Conservation (phyloP, 148 eudicot species). For the Amaranthus hypochondriacus region DNA sequence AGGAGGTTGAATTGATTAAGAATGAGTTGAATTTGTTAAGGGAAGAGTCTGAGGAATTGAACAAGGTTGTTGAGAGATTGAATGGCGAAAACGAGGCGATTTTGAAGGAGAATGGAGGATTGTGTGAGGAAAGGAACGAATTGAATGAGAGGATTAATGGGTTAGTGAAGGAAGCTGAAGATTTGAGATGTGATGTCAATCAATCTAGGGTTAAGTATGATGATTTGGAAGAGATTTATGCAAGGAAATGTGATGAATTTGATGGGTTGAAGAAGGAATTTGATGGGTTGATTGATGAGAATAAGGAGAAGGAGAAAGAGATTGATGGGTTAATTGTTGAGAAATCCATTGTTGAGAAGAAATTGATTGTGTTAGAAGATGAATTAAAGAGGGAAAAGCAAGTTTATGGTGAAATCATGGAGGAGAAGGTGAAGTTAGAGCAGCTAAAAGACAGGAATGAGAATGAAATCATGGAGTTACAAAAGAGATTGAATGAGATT, state of each 20-base stretch:
- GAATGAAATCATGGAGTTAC: conserved; percentile 35
- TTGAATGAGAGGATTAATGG: conserved; percentile 24
- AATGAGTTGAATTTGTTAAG: conserved; percentile 28
- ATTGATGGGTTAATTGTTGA: conserved; percentile 32
- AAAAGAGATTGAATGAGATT: conserved; percentile 28
- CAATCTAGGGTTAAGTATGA: conserved; percentile 26
- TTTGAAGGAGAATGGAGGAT: conserved; percentile 22
- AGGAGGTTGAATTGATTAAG: conserved; percentile 26
- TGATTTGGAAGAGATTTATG: conserved; percentile 48
- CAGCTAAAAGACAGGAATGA: conserved; percentile 34
- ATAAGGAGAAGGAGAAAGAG: conserved; percentile 28
- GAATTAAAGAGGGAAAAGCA: conserved; percentile 22
- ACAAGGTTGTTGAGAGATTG: conserved; percentile 28
- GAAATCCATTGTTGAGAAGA: conserved; percentile 31
- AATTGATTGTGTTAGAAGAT: conserved; percentile 27
- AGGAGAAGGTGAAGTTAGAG: conserved; percentile 39
- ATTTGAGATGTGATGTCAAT: conserved; percentile 27
- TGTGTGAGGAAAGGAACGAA: conserved; percentile 24
- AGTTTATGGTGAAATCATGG: conserved; percentile 23
- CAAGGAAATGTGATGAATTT: conserved; percentile 28
- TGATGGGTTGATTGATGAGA: conserved; percentile 34
- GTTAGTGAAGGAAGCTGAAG: conserved; percentile 31
- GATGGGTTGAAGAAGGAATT: conserved; percentile 26
- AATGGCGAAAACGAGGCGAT: conserved; percentile 32
- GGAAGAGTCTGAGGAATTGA: conserved; percentile 31